Evolutionary conservation across 352 stramenopile genomes (phyloP), one percentile per base, ranked within the genome.

Genomic region (Globisporangium cystogenes): DNA sequence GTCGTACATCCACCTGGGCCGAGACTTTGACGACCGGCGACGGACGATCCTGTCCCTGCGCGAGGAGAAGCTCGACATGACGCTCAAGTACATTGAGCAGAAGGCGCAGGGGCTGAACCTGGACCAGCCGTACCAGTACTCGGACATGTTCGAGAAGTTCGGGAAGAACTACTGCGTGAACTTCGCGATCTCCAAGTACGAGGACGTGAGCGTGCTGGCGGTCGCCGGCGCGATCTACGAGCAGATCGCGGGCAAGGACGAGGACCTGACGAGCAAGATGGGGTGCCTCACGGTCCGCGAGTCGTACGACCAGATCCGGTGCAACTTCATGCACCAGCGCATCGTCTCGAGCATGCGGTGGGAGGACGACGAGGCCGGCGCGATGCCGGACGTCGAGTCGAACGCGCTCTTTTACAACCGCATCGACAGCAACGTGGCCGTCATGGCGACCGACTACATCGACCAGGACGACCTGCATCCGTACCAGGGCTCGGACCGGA

Each of bases 131-230:
- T 86, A 87, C 68, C 70, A 81, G 54, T 87, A 82, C 60, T 78
- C 74, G 27, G 80, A 91, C 59, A 79, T 77, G 67, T 91, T 91
- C 59, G 80, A 91, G 58, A 79, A 82, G 50, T 91, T 88, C 36
- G 80, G 80, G 55, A 91, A 91, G 59, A 75, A 77, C 56, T 91
- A 91, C 62, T 87, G 65, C 47, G 74, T 88, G 12, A 74, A 88
- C 57, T 88, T 91, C 48, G 66, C 72, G 31, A 81, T 91, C 46
- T 85, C 74, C 42, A 84, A 77, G 59, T 86, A 84, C 65, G 77
- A 91, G 21, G 77, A 67, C 24, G 75, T 87, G 4, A 69, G 68
- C 20, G 72, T 91, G 3, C 72, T 73, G 16, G 66, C 86, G 33
- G 75, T 88, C 24, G 76, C 74, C 20, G 73, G 78, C 35, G 75